Conservation (phyloP, 2,329 filamentous ascomycete genomes). For the Cylindrodendrum hubeiense region DNA sequence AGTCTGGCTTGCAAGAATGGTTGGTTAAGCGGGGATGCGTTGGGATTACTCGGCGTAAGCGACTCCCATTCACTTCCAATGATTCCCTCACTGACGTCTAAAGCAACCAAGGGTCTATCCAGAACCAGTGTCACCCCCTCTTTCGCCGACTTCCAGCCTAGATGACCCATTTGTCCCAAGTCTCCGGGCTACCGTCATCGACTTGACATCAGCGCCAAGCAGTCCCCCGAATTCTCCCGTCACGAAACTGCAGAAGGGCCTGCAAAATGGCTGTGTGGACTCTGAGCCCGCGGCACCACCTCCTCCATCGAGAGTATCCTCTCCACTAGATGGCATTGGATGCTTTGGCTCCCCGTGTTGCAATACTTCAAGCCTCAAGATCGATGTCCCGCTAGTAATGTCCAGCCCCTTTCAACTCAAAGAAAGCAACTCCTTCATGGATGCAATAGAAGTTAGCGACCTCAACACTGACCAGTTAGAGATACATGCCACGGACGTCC, state of each 20-base stretch:
- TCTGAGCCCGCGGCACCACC: constrained; percentile 33
- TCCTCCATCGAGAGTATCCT: constrained; percentile 29
- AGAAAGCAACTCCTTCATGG: not conserved
- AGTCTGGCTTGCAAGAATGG: not conserved
- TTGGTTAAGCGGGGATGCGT: constrained; percentile 6
- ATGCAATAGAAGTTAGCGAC: not conserved
- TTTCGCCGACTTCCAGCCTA: constrained; percentile 42
- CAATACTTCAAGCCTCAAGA: constrained; percentile 21
- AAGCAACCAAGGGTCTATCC: constrained; percentile 10
- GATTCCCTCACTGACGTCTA: not conserved
- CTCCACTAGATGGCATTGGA: constrained; percentile 5
- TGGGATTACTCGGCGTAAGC: constrained; percentile 27
- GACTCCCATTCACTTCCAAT: not conserved
- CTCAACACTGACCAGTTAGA: not conserved
- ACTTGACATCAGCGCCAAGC: constrained; percentile 47
- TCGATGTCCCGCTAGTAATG: constrained; percentile 41
- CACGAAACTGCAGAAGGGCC: constrained; percentile 20
- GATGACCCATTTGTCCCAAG: constrained; percentile 38
- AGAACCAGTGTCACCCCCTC: constrained; percentile 43
- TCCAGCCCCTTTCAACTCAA: constrained; percentile 27
- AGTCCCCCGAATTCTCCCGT: constrained; percentile 34
- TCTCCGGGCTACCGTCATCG: constrained; percentile 35
- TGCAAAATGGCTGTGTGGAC: constrained; percentile 30
- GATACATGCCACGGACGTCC: not conserved
- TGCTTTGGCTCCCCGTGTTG: constrained; percentile 1